These are phyloP conservation scores for Primulina huaijiensis DNA, from an alignment of 257 asterid species.

Conservation along the genomic window DNA sequence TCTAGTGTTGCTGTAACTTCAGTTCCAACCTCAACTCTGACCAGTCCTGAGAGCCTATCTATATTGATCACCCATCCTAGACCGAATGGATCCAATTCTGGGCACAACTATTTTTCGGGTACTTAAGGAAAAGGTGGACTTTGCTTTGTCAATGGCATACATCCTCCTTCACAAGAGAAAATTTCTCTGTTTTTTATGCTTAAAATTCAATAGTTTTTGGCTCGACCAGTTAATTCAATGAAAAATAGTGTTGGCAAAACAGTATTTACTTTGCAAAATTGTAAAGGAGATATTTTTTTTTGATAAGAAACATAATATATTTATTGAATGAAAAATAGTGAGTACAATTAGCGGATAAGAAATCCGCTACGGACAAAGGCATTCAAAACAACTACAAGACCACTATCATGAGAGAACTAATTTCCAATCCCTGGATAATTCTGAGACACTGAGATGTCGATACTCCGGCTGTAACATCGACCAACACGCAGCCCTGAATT, in stretches of 20 bases:
- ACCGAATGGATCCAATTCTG: background rate
- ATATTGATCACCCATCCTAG: background rate
- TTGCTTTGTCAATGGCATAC: background rate
- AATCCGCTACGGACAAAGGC: no score
- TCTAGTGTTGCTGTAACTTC: background rate
- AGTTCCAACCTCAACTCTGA: background rate
- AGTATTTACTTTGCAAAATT: background rate
- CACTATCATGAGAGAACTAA: no score
- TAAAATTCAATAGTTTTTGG: background rate
- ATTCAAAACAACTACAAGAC: no score
- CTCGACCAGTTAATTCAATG: background rate
- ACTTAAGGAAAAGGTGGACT: background rate
- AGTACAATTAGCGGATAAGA: no score
- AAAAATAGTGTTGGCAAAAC: background rate
- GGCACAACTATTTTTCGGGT: background rate
- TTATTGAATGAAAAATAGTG: no score
- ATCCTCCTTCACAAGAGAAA: background rate
- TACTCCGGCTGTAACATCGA: no score
- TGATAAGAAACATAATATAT: no score
- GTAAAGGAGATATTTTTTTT: background rate
- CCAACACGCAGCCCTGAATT: no score
- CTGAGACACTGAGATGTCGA: no score
- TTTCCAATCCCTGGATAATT: no score
- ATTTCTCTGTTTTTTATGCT: background rate
- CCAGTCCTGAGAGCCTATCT: background rate